Conservation (phyloP, 75 land plant genomes). For the Cryptomeria japonica region DNA sequence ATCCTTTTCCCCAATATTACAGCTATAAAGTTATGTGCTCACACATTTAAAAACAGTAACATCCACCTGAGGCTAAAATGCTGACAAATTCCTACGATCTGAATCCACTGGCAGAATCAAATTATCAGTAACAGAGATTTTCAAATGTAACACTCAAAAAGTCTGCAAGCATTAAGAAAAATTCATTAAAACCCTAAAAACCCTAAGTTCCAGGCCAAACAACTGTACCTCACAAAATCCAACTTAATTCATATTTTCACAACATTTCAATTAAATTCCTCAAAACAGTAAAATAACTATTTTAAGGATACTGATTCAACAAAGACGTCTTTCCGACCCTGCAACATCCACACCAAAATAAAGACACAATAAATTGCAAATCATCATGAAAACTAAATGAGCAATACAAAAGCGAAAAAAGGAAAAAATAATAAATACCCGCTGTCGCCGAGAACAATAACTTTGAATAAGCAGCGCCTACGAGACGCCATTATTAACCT, state of each 20-base stretch:
- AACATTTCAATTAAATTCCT: not conserved
- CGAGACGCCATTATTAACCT: not conserved
- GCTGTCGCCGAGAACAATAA: not conserved
- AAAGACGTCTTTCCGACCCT: conserved; percentile 12
- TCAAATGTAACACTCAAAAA: not conserved
- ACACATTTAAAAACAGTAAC: not conserved
- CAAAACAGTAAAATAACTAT: not conserved
- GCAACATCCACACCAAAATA: not conserved
- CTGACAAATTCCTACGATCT: not conserved
- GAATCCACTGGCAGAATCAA: not conserved
- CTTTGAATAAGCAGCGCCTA: not conserved
- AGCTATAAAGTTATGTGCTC: not conserved
- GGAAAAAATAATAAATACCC: not conserved
- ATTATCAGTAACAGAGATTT: not conserved
- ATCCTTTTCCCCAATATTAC: not conserved
- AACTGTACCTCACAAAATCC: not conserved
- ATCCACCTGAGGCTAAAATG: not conserved
- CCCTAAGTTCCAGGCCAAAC: not conserved
- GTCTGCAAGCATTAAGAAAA: not conserved
- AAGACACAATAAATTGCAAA: not conserved
- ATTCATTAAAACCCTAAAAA: not conserved
- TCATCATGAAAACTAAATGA: too few relatives aligned
- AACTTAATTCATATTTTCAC: not conserved
- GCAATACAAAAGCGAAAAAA: not conserved
- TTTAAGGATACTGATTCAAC: conserved; percentile 12